Evolutionary conservation across 352 stramenopile genomes (phyloP).

Genomic region (Phytophthora podocarpi): DNA sequence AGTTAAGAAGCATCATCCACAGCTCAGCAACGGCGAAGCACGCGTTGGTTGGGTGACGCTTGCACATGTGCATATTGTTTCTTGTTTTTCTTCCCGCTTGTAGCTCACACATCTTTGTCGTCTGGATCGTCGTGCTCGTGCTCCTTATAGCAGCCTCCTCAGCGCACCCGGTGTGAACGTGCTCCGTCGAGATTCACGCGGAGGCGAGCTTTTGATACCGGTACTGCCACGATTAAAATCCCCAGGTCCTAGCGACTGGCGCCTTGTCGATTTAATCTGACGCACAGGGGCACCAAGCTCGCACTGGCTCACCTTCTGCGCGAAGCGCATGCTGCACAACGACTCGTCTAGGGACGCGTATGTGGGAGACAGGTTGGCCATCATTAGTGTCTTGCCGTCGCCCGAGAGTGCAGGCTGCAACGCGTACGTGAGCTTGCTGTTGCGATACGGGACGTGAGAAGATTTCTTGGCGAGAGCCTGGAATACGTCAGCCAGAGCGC

Average conservation of each 20-base stretch:
- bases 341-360: conserved; percentile 95
- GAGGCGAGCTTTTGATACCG: conserved; percentile 34
- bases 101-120: too few species aligned
- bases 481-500: conserved; percentile 98
- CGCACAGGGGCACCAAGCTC: conserved; percentile 95
- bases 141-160: conserved; percentile 33
- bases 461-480: conserved; percentile 96
- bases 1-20: conserved; percentile 22
- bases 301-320: conserved; percentile 96
- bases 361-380: conserved; percentile 99
- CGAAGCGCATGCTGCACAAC: conserved; percentile 98
- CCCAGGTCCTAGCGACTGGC: conserved; percentile 34
- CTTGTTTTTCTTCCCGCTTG: conserved; percentile 22
- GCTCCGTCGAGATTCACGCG: conserved; percentile 39
- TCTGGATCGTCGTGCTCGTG: not conserved
- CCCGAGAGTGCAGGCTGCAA: conserved; percentile 98
- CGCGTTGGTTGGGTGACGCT: conserved; percentile 1
- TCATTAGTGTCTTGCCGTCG: conserved; percentile 99
- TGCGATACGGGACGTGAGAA: conserved; percentile 97
- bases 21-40: too few species aligned
- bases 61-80: conserved; percentile 21
- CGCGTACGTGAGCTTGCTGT: conserved; percentile 99
- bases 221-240: conserved; percentile 27
- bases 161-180: conserved; percentile 41
- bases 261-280: conserved; percentile 71